Evolutionary conservation across 805 yeast species (phyloP), one percentile per base, ranked within the genome.

Genomic region (Pichia pseudocactophila): DNA sequence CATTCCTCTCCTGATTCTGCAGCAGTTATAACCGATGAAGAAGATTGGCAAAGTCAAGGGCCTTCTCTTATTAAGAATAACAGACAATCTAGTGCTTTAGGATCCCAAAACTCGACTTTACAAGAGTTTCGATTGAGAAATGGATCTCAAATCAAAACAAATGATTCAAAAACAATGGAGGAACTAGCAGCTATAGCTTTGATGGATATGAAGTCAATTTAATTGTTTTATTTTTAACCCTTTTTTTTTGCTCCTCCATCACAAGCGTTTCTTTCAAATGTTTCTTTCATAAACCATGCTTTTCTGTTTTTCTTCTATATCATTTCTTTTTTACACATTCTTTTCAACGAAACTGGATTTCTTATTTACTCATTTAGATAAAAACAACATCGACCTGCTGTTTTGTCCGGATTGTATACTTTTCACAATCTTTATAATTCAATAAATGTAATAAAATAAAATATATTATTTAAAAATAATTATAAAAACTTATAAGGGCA

Each of bases 31-130:
- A 90, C 98, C 0, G 98, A 90, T 61, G 97, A 90, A 57, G 98
- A 90, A 62, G 97, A 90, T 62, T 90, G 98, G 98, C 83, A 80
- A 48, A 65, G 87, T 0, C 81, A 89, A 41, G 97, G 97, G 1
- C 88, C 96, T 0, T 80, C 74, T 31, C 66, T 76, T 34, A 65
- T 87, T 26, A 49, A 59, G 33, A 56, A 51, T 34, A 49, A 49
- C n/a, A 50, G 50, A 34, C 50, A 49, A 16, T 49, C 57, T 7
- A 48, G 50, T 15, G 41, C 49, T 15, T 42, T 48, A 13, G 47
- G 52, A 1, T 53, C 61, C 2, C 51, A 57, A 11, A 44, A 51
- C 1, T 52, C 53, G 34, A 37, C 13, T 30, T 34, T 36, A 10
- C 38, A 36, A 36, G 35, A 32, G 11, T 16, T 30, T 8, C 40